Base-by-base conservation (phyloP, 345 rosid genomes). In the Aquilaria yunnanensis region DNA sequence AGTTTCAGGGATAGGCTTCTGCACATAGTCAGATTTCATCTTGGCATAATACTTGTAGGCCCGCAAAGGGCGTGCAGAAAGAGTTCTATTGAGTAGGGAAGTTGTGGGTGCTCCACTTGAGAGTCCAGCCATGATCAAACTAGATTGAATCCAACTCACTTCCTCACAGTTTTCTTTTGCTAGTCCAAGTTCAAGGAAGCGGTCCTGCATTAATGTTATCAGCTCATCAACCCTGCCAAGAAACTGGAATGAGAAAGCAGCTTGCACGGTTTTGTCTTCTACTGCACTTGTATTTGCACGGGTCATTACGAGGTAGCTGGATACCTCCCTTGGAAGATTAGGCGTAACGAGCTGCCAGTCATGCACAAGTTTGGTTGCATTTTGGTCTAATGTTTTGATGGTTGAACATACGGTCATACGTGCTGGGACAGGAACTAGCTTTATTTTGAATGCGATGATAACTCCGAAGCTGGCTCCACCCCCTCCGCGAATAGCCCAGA, bases 211-310 rank as follows among this genome's bases (percentile, higher is more conserved):
- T n/a, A n/a, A n/a, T n/a, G 63, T 34, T 10, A 60, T 5, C 1
- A 60, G 51, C 32, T 60, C 4, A 47, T 60, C 53, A 47, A 47
- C 29, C 6, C 53, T 37, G 23, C 63, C 63, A 60, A 60, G 63
- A 60, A 23, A 47, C 10, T 45, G 4, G 1, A 5, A 10, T 3
- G 7, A 32, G 34, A 60, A 60, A 4, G 41, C 0, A 23, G 34
- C 63, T 47, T 23, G 63, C 29, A 60, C 5, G 12, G 63, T 59
- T 9, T 2, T 9, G 50, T 59, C 47, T 14, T 5, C 62, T 10
- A 7, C 49, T 37, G 11, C 49, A 43, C 62, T 60, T 2, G 63
- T 45, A 47, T 29, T 60, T 1, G 41, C 56, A 9, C 43, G 34
- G 0, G 14, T 10, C 16, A 32, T 11, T 1, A 51, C 48, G 3